Percentiles rank a stretch among this genome's conserved stretches.
phyloP scores from a whole-genome alignment of 169 alveolate genomes.

The Cryptosporidium andersoni region DNA sequence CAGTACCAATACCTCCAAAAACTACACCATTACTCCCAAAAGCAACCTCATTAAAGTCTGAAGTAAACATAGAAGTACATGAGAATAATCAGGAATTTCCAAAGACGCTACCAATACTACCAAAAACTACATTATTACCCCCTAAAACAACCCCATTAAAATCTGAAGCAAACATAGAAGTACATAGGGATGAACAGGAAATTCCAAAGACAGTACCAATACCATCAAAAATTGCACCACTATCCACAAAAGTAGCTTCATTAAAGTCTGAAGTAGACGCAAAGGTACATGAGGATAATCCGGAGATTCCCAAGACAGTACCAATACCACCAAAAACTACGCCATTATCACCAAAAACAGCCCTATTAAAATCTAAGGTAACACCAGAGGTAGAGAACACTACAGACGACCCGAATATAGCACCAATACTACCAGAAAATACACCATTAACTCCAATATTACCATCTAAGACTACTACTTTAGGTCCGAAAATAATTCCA shows the following conservation, averaged over 20 bases:
- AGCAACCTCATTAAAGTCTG: conserved; percentile 1
- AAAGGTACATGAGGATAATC: too few relatives aligned
- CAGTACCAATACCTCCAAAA: neutral
- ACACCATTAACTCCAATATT: conserved; percentile 17
- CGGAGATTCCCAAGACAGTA: neutral
- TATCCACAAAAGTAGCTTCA: neutral
- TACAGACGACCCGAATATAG: neutral
- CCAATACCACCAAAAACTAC: neutral
- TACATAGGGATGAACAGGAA: too few relatives aligned
- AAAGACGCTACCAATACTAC: too few relatives aligned
- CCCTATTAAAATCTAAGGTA: neutral
- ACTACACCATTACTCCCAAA: conserved; percentile 22
- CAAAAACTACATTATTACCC: too few relatives aligned
- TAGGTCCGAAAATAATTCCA: too few relatives aligned
- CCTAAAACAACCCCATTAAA: too few relatives aligned
- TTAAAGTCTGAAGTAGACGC: too few relatives aligned
- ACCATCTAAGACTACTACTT: too few relatives aligned
- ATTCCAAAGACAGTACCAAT: neutral
- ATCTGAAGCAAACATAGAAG: too few relatives aligned
- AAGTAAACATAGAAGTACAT: neutral
- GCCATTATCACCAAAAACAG: neutral
- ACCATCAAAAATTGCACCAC: neutral
- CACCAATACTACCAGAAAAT: neutral
- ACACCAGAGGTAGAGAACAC: neutral
- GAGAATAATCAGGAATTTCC: neutral